A percentile compares a stretch with the other conserved stretches of the same genome.
Conservation (phyloP, 371 early-diverging fungal species). For the Capillidium rhysosporum region DNA sequence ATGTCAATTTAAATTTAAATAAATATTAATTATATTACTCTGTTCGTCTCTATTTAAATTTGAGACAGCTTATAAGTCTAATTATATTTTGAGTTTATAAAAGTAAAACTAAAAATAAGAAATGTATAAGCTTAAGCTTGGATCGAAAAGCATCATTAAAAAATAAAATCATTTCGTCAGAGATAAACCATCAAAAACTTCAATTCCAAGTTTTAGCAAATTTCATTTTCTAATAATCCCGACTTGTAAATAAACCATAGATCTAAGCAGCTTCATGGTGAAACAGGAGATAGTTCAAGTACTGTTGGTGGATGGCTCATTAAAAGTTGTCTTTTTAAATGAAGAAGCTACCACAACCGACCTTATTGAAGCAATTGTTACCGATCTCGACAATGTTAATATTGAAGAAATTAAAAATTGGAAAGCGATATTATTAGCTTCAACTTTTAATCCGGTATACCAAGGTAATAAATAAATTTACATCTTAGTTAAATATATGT, state of each 20-base stretch:
- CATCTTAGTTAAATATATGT: too few relatives aligned
- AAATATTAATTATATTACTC: too few relatives aligned
- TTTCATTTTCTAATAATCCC: not conserved
- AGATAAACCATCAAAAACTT: not conserved
- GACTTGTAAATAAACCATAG: not conserved
- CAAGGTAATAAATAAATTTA: not conserved
- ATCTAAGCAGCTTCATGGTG: conserved; percentile 10
- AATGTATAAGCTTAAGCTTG: too few relatives aligned
- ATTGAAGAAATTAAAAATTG: not conserved
- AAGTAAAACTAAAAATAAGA: too few relatives aligned
- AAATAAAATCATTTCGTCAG: too few relatives aligned
- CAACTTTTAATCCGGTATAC: not conserved
- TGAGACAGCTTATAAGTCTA: too few relatives aligned
- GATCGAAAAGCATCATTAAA: too few relatives aligned
- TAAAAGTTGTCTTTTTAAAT: conserved; percentile 14
- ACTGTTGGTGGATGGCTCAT: conserved; percentile 14
- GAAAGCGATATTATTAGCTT: not conserved
- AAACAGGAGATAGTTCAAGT: conserved; percentile 20
- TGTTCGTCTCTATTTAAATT: too few relatives aligned
- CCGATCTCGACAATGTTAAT: conserved; percentile 11
- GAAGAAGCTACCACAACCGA: conserved; percentile 16
- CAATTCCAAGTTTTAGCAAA: not conserved
- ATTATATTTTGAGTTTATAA: too few relatives aligned
- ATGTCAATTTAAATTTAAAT: too few relatives aligned
- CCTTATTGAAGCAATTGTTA: conserved; percentile 11